Evolutionary conservation across 176 grass and related monocot species (phyloP), one percentile per base, ranked within the genome.

Genomic region (Cenchrus fungigraminus): DNA sequence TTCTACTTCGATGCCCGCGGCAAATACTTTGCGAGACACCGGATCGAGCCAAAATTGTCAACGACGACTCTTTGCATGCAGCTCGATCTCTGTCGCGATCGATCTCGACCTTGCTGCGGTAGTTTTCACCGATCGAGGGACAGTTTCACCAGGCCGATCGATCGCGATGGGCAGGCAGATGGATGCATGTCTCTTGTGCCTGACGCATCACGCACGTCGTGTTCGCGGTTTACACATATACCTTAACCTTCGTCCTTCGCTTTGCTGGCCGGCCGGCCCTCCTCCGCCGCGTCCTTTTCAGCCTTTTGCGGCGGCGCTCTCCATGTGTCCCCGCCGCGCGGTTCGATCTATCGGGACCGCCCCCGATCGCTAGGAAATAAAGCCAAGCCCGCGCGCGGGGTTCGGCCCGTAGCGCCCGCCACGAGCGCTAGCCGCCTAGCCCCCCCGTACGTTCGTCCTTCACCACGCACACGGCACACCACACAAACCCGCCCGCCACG

Each of bases 221-320:
- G 69, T 42, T 84, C 82, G 12, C 20, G 58, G 17, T n/a, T 59
- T 40, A 40, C 37, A 40, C 37, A 9, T 46, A 9, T 22, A 10
- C 19, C 17, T 52, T 65, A 15, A 10, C 19, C 17, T 52, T 65
- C 6, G 61, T 20, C 31, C 17, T 52, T 65, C 6, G 61, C 34
- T 5, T 82, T 10, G 63, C 51, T 57, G 73, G 5, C 71, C 3
- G 28, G 25, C 46, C n/a, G 22, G 22, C 22, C 22, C 22, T 31
- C 73, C 63, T 50, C 73, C n/a, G 73, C 73, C 73, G 74, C 22
- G 63, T 85, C 76, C 64, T 68, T 70, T 59, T 60, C 83, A 16
- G 74, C 52, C 52, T 60, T 60, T 78, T 22, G 37, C 52, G 49
- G 53, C 22, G 22, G 22, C 25, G 13, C 83, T 69, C 83, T 60